Evolutionary conservation across 352 stramenopile species (phyloP).

Genomic region (Thraustochytrium sp.): DNA sequence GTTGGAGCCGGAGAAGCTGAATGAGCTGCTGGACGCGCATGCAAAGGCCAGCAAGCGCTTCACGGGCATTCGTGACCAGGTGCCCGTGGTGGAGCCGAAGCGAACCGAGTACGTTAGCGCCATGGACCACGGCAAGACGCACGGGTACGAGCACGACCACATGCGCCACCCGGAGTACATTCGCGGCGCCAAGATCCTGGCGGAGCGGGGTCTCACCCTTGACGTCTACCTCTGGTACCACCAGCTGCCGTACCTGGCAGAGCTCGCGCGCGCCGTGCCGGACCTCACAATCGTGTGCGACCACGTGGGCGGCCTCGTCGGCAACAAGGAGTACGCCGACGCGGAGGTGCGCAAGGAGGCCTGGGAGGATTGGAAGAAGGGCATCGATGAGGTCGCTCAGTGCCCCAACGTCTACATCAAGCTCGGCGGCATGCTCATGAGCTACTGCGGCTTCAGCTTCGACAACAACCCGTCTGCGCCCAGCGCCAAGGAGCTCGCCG

Average conservation of each 20-base stretch:
- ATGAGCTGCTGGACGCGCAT: slow-evolving; percentile 23
- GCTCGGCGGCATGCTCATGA: slow-evolving; percentile 37
- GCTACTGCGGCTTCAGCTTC: slow-evolving; percentile 18
- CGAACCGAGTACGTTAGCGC: background rate
- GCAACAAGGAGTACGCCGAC: slow-evolving; percentile 5
- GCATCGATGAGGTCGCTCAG: background rate
- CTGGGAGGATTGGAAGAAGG: slow-evolving; percentile 20
- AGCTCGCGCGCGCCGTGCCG: background rate
- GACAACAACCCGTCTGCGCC: background rate
- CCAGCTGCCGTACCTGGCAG: background rate
- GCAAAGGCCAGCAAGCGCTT: background rate
- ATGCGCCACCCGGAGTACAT: background rate
- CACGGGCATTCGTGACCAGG: background rate
- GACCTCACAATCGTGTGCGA: background rate
- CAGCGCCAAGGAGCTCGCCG: background rate
- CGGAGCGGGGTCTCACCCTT: background rate
- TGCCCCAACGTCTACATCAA: slow-evolving; percentile 30
- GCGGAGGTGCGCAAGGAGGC: background rate
- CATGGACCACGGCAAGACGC: background rate
- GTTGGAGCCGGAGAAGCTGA: background rate
- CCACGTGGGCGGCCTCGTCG: background rate
- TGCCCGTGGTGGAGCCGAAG: background rate
- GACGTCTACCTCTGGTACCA: slow-evolving; percentile 21
- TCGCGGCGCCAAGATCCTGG: slow-evolving; percentile 8
- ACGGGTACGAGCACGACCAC: too few relatives aligned